phyloP scores from a whole-genome alignment of 2,329 filamentous ascomycete species.

The Diplodia corticola region DNA sequence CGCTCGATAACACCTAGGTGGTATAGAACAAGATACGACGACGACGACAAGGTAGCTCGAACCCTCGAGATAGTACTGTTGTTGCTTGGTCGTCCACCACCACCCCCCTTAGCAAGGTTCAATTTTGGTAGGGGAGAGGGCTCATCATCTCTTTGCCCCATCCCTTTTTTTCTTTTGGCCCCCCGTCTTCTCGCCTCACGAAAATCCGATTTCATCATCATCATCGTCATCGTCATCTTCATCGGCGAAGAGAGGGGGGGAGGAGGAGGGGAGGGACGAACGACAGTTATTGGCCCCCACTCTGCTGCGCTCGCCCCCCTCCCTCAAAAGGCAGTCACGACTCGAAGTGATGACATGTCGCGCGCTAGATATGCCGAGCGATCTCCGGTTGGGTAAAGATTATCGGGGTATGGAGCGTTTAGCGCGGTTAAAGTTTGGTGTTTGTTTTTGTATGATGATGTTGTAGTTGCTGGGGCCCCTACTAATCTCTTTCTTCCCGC shows the following conservation, averaged over 20 bases:
- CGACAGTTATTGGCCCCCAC: neutral
- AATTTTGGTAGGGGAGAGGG: neutral
- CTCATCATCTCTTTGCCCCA: neutral
- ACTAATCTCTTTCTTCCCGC: neutral
- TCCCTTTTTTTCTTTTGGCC: no score
- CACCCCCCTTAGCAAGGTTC: neutral
- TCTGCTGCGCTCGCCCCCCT: neutral
- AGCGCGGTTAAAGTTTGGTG: neutral
- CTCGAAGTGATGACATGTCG: neutral
- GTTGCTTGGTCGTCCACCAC: neutral
- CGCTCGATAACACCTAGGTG: neutral
- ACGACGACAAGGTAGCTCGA: neutral
- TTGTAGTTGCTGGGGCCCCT: neutral
- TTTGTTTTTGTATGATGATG: neutral
- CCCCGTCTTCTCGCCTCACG: neutral
- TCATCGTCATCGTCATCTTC: neutral
- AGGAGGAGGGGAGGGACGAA: neutral
- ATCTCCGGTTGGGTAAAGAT: neutral
- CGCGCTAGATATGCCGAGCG: neutral
- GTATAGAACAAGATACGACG: neutral
- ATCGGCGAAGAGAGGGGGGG: neutral
- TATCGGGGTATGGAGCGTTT: neutral
- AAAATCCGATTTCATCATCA: neutral
- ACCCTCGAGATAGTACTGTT: neutral
- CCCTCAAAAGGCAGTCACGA: neutral